Conservation (phyloP, 176 grass and related monocot genomes). For the Musa itinerans region DNA sequence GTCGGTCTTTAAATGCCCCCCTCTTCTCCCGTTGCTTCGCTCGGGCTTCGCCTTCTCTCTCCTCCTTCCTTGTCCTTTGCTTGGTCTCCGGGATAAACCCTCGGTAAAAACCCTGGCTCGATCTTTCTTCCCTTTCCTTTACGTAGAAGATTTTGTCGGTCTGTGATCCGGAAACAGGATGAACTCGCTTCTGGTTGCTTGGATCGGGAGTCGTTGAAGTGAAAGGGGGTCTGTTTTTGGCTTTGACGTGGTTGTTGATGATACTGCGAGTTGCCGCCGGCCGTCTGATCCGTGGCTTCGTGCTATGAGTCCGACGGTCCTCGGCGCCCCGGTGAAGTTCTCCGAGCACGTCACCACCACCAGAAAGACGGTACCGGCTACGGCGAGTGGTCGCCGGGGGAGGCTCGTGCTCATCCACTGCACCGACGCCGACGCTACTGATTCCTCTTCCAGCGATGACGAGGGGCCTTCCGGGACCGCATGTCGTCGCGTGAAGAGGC, state of each 20-base stretch:
- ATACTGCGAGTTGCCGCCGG: not conserved
- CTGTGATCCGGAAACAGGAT: too few species aligned
- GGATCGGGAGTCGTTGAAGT: too few species aligned
- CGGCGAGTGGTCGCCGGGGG: not conserved
- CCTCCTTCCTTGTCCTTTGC: too few species aligned
- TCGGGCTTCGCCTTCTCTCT: too few species aligned
- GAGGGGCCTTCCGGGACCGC: not conserved
- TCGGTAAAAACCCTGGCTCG: too few species aligned
- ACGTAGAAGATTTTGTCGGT: too few species aligned
- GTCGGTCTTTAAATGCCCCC: too few species aligned
- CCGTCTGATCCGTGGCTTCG: not conserved
- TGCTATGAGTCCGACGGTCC: not conserved
- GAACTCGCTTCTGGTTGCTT: too few species aligned
- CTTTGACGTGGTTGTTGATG: not conserved
- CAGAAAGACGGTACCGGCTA: not conserved
- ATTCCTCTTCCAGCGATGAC: constrained; percentile 21
- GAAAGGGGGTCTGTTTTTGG: too few species aligned
- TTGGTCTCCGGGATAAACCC: too few species aligned
- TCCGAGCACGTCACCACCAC: constrained; percentile 1
- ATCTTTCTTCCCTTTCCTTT: too few species aligned
- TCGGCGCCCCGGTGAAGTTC: not conserved
- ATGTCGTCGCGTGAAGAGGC: constrained; percentile 25
- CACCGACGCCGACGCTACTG: constrained; percentile 52
- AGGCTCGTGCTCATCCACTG: constrained; percentile 35
- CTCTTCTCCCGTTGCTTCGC: too few species aligned